Conservation (phyloP, 305 asterid genomes). For the Fraxinus sp. region DNA sequence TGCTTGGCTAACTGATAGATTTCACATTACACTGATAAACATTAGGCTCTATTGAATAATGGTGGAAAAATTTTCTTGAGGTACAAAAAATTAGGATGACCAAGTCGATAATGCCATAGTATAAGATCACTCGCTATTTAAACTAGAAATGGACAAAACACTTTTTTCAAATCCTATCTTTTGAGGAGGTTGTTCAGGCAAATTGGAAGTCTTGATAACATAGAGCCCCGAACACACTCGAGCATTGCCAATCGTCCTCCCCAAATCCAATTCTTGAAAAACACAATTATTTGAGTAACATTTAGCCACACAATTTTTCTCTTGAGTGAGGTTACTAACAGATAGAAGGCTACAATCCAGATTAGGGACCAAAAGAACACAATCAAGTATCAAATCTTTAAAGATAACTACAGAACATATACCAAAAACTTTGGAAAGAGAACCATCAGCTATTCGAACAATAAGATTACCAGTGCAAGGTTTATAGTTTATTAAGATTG, state of each 20-base stretch:
- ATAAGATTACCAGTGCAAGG: not conserved
- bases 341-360: not conserved
- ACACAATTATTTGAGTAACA: not conserved
- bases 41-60: not conserved
- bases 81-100: not conserved
- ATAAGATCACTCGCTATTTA: not conserved
- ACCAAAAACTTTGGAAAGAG: not conserved
- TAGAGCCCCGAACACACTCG: not conserved
- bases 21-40: not conserved
- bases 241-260: constrained; percentile 1
- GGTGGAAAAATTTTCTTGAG: not conserved
- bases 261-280: not conserved
- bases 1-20: not conserved
- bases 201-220: not conserved
- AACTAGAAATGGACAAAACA: not conserved
- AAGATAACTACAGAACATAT: not conserved
- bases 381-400: not conserved
- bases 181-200: not conserved
- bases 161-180: not conserved
- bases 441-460: not conserved
- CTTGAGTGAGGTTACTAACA: not conserved
- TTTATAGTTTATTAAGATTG: not conserved
- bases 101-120: not conserved
- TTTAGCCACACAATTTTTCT: constrained; percentile 12
- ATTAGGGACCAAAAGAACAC: not conserved